Conservation (phyloP, 1,284 basidiomycete species). For the Melampsora americana region DNA sequence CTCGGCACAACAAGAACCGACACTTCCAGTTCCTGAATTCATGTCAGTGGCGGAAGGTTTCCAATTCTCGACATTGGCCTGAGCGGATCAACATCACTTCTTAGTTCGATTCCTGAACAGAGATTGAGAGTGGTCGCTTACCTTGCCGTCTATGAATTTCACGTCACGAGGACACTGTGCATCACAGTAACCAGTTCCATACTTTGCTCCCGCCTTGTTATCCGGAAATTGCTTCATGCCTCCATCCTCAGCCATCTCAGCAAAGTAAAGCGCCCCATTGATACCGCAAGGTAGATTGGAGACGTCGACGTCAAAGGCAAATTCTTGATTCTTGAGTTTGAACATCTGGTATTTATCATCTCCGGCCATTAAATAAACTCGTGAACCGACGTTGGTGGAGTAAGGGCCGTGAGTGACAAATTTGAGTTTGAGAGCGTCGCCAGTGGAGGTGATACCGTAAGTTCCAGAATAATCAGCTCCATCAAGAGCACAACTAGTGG, state of each 20-base stretch:
- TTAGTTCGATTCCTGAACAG: background rate
- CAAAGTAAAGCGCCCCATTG: too few species aligned
- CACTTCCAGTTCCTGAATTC: too few species aligned
- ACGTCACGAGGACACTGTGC: constrained; percentile 57
- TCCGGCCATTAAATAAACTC: background rate
- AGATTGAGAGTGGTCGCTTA: constrained; percentile 50
- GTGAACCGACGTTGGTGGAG: background rate
- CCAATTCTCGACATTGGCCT: constrained; percentile 51
- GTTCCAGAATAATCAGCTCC: background rate
- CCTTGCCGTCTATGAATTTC: constrained; percentile 62
- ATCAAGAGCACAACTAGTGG: too few species aligned
- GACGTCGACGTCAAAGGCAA: constrained; percentile 34
- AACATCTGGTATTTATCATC: constrained; percentile 16
- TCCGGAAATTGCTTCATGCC: constrained; percentile 40
- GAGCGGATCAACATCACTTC: constrained; percentile 56
- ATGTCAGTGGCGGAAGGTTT: constrained; percentile 54
- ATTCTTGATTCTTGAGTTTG: constrained; percentile 27
- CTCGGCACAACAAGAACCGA: too few species aligned
- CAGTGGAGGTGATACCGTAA: constrained; percentile 1
- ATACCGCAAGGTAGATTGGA: too few species aligned
- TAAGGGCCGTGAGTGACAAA: too few species aligned
- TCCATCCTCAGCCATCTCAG: constrained; percentile 51
- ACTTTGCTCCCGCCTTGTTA: constrained; percentile 24
- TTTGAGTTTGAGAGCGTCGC: background rate
- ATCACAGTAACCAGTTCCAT: constrained; percentile 53